Base-by-base conservation (phyloP, 805 yeast genomes). In the Metschnikowia arizonensis region DNA sequence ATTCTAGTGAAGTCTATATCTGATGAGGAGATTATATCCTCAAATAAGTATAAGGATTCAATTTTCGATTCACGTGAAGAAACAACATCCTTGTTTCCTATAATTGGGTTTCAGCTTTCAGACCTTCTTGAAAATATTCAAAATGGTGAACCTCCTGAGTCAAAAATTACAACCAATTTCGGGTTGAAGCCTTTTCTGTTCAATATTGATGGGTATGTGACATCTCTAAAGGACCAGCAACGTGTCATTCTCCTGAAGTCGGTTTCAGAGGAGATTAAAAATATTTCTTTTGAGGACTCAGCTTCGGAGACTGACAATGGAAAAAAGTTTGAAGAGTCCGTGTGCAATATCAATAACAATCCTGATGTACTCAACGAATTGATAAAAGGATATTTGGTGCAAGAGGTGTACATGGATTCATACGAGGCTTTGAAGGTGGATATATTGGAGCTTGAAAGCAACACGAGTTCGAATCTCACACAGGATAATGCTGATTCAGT, bases 121-220 rank as follows among this genome's bases (percentile, higher is more conserved):
- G 46, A 43, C n/a, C 14, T 48, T 11, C 38, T 47, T 4, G 38
- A 18, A 10, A 28, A 28, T n/a, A 28, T 37, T 18, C 25, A 37
- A 28, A 15, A 35, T 5, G 49, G 45, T 1, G 49, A 45, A 3
- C 30, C 55, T 1, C 49, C 62, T 3, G 54, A 48, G 24, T 46
- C 59, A 4, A 48, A 48, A 23, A 63, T 82, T 4, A 58, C 58
- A 9, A 72, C 83, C 3, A 83, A 84, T 54, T 80, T 83, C 40
- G 83, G 83, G 2, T 63, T 68, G 44, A 62, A 69, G 44, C 81
- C 77, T 42, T 85, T 85, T 59, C 64, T 69, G 42, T 85, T 76
- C 56, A 85, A 85, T 58, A 80, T 85, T 47, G 68, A 72, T 33
- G 70, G 73, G 32, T 81, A 81, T 58, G 73, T 79, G 31, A 62